A percentile compares a stretch with the other conserved stretches of the same genome.
These are phyloP conservation scores for Kondoa malvinella DNA, from an alignment of 768 basidiomycete genomes.

Conservation along the genomic window DNA sequence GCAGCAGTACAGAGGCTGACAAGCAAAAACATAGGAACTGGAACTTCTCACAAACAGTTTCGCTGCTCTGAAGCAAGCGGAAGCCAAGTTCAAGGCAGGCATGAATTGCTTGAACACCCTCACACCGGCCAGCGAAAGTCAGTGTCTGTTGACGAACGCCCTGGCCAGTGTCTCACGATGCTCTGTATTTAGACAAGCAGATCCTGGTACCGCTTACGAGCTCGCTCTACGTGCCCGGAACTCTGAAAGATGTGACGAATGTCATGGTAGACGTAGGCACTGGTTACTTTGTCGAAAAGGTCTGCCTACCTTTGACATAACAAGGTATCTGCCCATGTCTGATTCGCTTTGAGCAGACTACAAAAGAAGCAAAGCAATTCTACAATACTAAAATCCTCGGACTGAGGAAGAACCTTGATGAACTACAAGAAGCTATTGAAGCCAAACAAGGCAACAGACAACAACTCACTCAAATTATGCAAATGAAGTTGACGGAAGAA, in stretches of 20 bases:
- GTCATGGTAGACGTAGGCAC: conserved; percentile 93
- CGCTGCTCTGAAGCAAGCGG: conserved; percentile 77
- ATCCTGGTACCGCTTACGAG: conserved; percentile 83
- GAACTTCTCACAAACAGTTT: conserved; percentile 81
- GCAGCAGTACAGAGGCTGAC: not conserved
- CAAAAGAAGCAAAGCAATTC: conserved; percentile 58
- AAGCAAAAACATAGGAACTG: conserved; percentile 58
- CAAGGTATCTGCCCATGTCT: not conserved
- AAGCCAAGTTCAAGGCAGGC: conserved; percentile 64
- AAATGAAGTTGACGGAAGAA: conserved; percentile 1
- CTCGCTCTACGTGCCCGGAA: conserved; percentile 88
- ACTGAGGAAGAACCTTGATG: conserved; percentile 65
- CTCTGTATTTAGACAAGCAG: conserved; percentile 47
- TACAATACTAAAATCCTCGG: conserved; percentile 66
- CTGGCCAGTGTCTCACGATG: not conserved
- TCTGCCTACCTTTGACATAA: conserved; percentile 29
- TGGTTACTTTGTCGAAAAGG: conserved; percentile 92
- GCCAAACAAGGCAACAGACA: conserved; percentile 56
- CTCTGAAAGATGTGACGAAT: conserved; percentile 59
- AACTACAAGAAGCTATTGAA: conserved; percentile 70
- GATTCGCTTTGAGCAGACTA: conserved; percentile 41
- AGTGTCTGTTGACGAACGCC: conserved; percentile 7
- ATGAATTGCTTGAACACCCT: conserved; percentile 62
- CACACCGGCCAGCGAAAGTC: conserved; percentile 45
- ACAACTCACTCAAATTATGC: conserved; percentile 15